phyloP scores from a whole-genome alignment of 805 yeast species.

The Saturnispora kantuleensis region DNA sequence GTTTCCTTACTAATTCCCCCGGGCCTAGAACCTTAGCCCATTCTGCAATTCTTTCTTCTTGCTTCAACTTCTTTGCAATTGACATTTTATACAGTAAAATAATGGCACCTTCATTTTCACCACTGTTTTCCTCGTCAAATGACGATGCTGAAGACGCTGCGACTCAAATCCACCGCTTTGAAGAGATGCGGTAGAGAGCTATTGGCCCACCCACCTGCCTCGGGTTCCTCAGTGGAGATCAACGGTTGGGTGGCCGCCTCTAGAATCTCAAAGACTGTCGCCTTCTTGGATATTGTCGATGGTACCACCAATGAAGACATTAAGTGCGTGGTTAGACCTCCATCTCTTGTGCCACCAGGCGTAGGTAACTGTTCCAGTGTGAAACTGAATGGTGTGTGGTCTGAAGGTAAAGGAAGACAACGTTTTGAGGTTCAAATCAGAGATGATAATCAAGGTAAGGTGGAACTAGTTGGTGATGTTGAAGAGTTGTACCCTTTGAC shows the following conservation, averaged over 20 bases:
- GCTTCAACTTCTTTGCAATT: neutral
- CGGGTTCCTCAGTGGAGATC: slow-evolving; percentile 33
- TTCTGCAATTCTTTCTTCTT: neutral
- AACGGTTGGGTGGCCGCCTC: slow-evolving; percentile 72
- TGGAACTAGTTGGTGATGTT: slow-evolving; percentile 52
- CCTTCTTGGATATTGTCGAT: slow-evolving; percentile 73
- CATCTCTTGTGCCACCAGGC: slow-evolving; percentile 22
- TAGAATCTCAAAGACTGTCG: slow-evolving; percentile 62
- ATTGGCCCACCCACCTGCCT: slow-evolving; percentile 26
- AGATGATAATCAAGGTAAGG: slow-evolving; percentile 19
- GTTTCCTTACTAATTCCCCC: too few species aligned
- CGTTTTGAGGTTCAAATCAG: slow-evolving; percentile 39
- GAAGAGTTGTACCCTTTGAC: slow-evolving; percentile 68
- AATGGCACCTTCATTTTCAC: neutral
- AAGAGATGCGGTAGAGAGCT: slow-evolving; percentile 22
- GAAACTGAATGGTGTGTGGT: slow-evolving; percentile 27
- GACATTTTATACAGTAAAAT: too few species aligned
- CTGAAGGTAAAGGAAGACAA: slow-evolving; percentile 41
- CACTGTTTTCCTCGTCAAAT: neutral
- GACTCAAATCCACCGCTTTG: neutral
- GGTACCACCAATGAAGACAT: slow-evolving; percentile 54
- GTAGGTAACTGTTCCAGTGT: slow-evolving; percentile 32
- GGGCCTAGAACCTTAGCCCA: neutral
- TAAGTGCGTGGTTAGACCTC: slow-evolving; percentile 43
- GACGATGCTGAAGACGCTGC: neutral